Base-by-base conservation (phyloP, 2,329 filamentous ascomycete genomes). In the Cordyceps pruinosa region DNA sequence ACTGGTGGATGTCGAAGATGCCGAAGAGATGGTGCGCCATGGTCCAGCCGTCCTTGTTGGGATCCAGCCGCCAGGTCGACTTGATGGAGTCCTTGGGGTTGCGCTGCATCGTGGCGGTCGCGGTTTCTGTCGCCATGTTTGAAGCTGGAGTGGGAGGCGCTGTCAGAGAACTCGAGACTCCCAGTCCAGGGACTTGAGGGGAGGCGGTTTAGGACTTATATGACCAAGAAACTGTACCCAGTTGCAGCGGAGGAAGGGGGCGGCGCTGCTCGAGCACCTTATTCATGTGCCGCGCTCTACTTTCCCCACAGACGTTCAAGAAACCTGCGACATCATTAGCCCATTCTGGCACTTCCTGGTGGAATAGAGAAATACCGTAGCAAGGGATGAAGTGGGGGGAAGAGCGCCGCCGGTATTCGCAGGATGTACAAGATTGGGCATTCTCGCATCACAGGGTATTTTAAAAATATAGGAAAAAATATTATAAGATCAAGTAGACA, bases 21-120 rank as follows among this genome's bases (percentile, higher is more conserved):
- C 64, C 61, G 28, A 59, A 50, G 42, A 61, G 15, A 37, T 58
- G 59, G 57, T 64, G 62, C 9, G 58, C 46, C 45, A 60, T 35
- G 13, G 57, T 60, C 63, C 62, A 65, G 13, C 59, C 34, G 15
- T 48, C 49, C 46, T 59, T 60, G 53, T 58, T 49, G 4, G 32
- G 37, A 10, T 39, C 39, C 13, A 55, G 44, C 17, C 62, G 60
- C 64, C 64, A 64, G n/a, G 63, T 65, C 23, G 63, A 64, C 57
- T 60, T 58, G 47, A 65, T 60, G 1, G 61, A 64, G 58, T 64
- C 61, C 23, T 62, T 60, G 45, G 58, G 60, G 39, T 63, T 63
- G 17, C 46, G 55, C 28, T 39, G 42, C 10, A 47, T 55, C 9
- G 52, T 39, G 4, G 34, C 15, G 4, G 34, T 46, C 5, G 52